Conservation (phyloP, 2,329 filamentous ascomycete species). For the Colletotrichum sublineola region DNA sequence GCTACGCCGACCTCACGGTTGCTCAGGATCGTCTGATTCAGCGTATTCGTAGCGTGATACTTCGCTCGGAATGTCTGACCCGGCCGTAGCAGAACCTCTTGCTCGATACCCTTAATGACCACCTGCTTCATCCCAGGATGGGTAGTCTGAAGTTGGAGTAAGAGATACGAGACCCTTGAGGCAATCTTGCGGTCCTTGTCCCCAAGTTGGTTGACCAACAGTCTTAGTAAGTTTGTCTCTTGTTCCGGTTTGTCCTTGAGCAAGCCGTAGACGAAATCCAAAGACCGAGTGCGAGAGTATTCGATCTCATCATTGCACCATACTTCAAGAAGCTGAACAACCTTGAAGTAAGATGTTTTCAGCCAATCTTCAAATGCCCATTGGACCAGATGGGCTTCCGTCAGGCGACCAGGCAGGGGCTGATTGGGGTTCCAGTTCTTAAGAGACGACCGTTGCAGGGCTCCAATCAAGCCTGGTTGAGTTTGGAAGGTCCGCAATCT, state of each 20-base stretch:
- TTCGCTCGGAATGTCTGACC: conserved; percentile 90
- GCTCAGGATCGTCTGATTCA: conserved; percentile 96
- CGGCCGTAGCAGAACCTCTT: conserved; percentile 87
- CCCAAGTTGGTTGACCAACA: conserved; percentile 96
- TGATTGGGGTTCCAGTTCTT: conserved; percentile 77
- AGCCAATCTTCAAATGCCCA: conserved; percentile 98
- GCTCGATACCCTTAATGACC: conserved; percentile 86
- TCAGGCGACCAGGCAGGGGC: conserved; percentile 78
- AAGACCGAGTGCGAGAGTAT: conserved; percentile 87
- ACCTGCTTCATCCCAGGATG: conserved; percentile 96
- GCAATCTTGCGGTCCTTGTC: conserved; percentile 96
- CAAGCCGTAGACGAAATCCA: conserved; percentile 92
- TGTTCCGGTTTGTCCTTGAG: conserved; percentile 97
- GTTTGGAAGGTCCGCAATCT: conserved; percentile 83
- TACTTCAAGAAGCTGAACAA: conserved; percentile 89
- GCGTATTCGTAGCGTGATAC: conserved; percentile 95
- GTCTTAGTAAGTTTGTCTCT: conserved; percentile 89
- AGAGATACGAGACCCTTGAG: conserved; percentile 90
- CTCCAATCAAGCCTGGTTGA: conserved; percentile 81
- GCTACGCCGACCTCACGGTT: conserved; percentile 85
- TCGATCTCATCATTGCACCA: conserved; percentile 98
- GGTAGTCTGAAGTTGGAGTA: conserved; percentile 89
- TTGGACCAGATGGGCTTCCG: conserved; percentile 81
- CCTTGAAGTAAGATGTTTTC: conserved; percentile 92
- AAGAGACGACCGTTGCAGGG: conserved; percentile 72